Base-by-base conservation (phyloP, 2,329 filamentous ascomycete genomes). In the Pseudogymnoascus sp. region DNA sequence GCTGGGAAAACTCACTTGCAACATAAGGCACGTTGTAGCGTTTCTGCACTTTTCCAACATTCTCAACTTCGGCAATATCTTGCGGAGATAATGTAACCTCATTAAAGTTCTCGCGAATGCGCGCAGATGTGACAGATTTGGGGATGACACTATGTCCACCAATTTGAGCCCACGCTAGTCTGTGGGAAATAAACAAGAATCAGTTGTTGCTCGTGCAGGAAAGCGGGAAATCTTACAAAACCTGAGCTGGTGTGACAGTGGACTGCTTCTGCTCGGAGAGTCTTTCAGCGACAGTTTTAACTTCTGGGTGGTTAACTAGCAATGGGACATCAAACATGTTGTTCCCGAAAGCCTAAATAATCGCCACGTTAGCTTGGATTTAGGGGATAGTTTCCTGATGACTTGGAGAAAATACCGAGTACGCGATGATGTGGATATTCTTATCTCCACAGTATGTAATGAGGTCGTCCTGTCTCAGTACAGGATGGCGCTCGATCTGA, bases 81-180 rank as follows among this genome's bases (percentile, higher is more conserved):
- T 80, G 79, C 40, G 82, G 78, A 50, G 77, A 75, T 64, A 90
- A 77, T 70, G 89, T 82, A 60, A 86, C 80, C 74, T 89, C 82
- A 76, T 86, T 78, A 72, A 87, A 90, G 80, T 92, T 91, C 70
- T 79, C 81, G 70, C 83, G 78, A 68, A 92, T 91, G 64, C 89
- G 83, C 35, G 79, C 79, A 60, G 84, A 80, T 63, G 83, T 90
- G 67, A 90, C 87, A 19, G 83, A 87, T 80, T 91, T 91, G 71
- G 89, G 89, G 69, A 91, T 90, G 68, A 91, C 88, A 68, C 80
- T 84, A 75, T 86, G 87, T 62, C 85, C 87, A 68, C 84, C 75
- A 50, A 80, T 69, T 76, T 81, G 72, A 77, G 78, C 74, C 84
- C 85, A 87, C 78, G 87, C 72, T 76, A 85, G 74, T 79, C 62